Evolutionary conservation across 768 basidiomycete genomes (phyloP).

Genomic region (Tricholoma flavovirens): DNA sequence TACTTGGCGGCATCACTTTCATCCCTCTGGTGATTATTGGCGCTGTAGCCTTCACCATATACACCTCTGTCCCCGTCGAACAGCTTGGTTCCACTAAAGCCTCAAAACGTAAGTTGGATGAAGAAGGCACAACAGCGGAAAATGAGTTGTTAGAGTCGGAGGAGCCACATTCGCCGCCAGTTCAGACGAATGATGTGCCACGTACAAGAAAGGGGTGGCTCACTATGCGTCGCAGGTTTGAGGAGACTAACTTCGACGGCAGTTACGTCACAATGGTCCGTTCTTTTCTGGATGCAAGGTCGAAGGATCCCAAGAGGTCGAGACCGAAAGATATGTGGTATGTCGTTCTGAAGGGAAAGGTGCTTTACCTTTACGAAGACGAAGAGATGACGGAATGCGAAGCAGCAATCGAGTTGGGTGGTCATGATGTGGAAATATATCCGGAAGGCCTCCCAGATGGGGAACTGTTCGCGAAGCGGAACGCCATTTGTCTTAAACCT

Average conservation of each 20-base stretch:
- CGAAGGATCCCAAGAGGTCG: slow-evolving; percentile 77
- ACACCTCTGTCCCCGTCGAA: slow-evolving; percentile 81
- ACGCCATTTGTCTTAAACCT: slow-evolving; percentile 75
- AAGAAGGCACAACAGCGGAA: slow-evolving; percentile 21
- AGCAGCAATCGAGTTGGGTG: slow-evolving; percentile 80
- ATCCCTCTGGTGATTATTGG: slow-evolving; percentile 67
- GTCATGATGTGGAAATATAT: slow-evolving; percentile 71
- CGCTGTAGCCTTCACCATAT: slow-evolving; percentile 57
- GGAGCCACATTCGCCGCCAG: slow-evolving; percentile 18
- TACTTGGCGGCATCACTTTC: slow-evolving; percentile 88
- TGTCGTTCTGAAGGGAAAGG: slow-evolving; percentile 84
- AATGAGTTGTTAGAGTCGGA: slow-evolving; percentile 21
- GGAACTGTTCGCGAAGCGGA: slow-evolving; percentile 87
- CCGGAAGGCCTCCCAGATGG: slow-evolving; percentile 76
- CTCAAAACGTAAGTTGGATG: slow-evolving; percentile 27
- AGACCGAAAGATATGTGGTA: slow-evolving; percentile 92
- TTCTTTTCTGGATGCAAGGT: slow-evolving; percentile 74
- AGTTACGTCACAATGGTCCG: slow-evolving; percentile 77
- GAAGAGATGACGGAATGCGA: slow-evolving; percentile 87
- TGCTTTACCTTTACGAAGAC: slow-evolving; percentile 91
- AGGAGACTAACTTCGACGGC: slow-evolving; percentile 55
- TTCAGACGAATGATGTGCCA: slow-evolving; percentile 50
- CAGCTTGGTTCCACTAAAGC: slow-evolving; percentile 43
- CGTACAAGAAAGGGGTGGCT: slow-evolving; percentile 77
- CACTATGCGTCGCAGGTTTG: slow-evolving; percentile 74